phyloP scores from a whole-genome alignment of 495 filamentous ascomycete species.

The Evansstolkia leycettana region DNA sequence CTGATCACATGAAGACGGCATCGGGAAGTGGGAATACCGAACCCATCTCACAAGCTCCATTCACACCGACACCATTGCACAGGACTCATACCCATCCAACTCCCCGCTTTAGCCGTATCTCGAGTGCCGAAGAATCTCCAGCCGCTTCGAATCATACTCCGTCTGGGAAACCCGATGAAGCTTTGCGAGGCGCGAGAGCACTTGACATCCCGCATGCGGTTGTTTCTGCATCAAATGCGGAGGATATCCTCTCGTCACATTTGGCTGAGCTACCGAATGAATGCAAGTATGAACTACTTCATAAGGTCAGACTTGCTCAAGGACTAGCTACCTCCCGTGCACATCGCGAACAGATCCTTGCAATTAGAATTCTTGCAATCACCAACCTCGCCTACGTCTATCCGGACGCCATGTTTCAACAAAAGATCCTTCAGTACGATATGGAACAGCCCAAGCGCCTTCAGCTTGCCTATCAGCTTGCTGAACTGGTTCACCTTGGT shows the following conservation, averaged over 20 bases:
- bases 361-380: constrained; percentile 73
- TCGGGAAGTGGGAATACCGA: constrained; percentile 17
- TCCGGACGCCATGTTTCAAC: constrained; percentile 62
- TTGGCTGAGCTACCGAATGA: constrained; percentile 57
- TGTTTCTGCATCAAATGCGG: constrained; percentile 46
- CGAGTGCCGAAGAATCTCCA: constrained; percentile 42
- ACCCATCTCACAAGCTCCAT: constrained; percentile 17
- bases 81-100: constrained; percentile 42
- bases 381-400: constrained; percentile 88
- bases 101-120: constrained; percentile 33
- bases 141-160: constrained; percentile 13
- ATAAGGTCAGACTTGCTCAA: constrained; percentile 68
- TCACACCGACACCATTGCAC: constrained; percentile 40
- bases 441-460: constrained; percentile 80
- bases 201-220: constrained; percentile 58
- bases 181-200: constrained; percentile 40
- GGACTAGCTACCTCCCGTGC: constrained; percentile 53
- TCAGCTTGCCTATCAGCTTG: constrained; percentile 84
- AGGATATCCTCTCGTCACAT: constrained; percentile 53
- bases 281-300: constrained; percentile 74
- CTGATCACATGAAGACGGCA: constrained; percentile 17
- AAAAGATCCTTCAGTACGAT: constrained; percentile 78
- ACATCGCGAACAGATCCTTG: constrained; percentile 62
- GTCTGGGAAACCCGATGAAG: constrained; percentile 22
- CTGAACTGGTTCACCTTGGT: constrained; percentile 70